Evolutionary conservation across 2,329 filamentous ascomycete genomes (phyloP).

Genomic region (Fusarium sp.): DNA sequence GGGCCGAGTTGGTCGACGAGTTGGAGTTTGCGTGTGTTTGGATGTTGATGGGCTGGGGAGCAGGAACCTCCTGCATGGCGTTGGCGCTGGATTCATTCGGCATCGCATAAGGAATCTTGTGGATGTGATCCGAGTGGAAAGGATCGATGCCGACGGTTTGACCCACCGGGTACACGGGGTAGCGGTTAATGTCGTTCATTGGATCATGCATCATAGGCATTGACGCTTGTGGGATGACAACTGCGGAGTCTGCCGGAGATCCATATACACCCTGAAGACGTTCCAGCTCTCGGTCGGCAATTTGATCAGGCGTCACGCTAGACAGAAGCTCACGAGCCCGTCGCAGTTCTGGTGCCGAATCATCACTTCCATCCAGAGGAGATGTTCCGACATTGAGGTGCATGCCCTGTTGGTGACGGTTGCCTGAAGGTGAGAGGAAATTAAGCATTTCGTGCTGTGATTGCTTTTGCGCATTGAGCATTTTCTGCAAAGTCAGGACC

Average conservation of each 20-base stretch:
- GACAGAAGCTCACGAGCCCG: constrained; percentile 66
- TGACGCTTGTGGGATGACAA: constrained; percentile 51
- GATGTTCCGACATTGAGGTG: constrained; percentile 50
- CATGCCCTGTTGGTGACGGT: constrained; percentile 49
- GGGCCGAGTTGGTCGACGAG: constrained; percentile 50
- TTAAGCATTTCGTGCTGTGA: constrained; percentile 67
- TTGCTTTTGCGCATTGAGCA: constrained; percentile 66
- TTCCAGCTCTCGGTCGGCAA: constrained; percentile 64
- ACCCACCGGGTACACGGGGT: constrained; percentile 89
- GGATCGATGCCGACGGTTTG: constrained; percentile 93
- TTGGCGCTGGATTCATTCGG: constrained; percentile 63
- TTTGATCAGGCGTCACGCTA: constrained; percentile 60
- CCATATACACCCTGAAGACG: constrained; percentile 64
- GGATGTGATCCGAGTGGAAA: constrained; percentile 91
- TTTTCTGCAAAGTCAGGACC: constrained; percentile 68
- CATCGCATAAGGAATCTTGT: constrained; percentile 88
- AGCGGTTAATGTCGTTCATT: constrained; percentile 63
- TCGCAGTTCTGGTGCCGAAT: constrained; percentile 62
- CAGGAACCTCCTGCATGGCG: constrained; percentile 51
- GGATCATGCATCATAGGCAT: constrained; percentile 63
- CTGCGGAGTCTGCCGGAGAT: constrained; percentile 63
- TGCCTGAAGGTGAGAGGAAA: constrained; percentile 59
- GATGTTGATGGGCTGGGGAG: constrained; percentile 48
- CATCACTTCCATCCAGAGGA: constrained; percentile 55
- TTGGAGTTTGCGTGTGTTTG: constrained; percentile 33